These are phyloP conservation scores for Cyclotella kingstonii DNA, from an alignment of 108 stramenopile species.

Conservation along the genomic window DNA sequence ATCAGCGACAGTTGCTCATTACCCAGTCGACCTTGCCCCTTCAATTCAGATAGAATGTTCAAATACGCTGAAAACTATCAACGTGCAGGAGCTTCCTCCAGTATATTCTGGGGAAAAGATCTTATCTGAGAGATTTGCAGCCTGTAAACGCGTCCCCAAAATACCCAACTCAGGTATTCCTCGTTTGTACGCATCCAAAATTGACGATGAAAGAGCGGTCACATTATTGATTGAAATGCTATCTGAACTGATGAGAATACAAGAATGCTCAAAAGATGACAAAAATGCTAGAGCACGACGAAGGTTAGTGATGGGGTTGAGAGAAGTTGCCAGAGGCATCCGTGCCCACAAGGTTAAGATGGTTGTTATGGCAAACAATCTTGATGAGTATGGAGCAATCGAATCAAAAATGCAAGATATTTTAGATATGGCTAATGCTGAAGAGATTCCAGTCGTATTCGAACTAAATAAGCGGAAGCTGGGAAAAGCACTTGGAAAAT, in stretches of 20 bases:
- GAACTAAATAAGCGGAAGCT: constrained; percentile 81
- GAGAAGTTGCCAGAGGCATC: constrained; percentile 88
- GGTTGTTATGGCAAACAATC: constrained; percentile 90
- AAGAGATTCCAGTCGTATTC: constrained; percentile 79
- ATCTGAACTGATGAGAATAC: constrained; percentile 81
- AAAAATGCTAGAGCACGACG: constrained; percentile 74
- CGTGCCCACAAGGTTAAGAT: constrained; percentile 85
- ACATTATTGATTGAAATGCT: constrained; percentile 78
- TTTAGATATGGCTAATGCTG: constrained; percentile 62
- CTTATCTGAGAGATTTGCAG: constrained; percentile 75
- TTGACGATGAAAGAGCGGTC: constrained; percentile 55
- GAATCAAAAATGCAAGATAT: constrained; percentile 87
- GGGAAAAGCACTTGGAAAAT: constrained; percentile 89
- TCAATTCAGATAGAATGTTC: no score
- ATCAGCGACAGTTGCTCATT: constrained; percentile 25
- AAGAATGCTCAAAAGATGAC: constrained; percentile 71
- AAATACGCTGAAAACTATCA: not conserved
- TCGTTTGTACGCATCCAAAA: constrained; percentile 57
- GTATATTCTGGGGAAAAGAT: constrained; percentile 79
- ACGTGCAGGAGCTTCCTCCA: constrained; percentile 10
- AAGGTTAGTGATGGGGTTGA: constrained; percentile 87
- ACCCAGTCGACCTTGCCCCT: not conserved
- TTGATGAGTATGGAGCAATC: constrained; percentile 85
- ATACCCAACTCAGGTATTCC: constrained; percentile 61
- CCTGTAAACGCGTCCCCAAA: constrained; percentile 80